Percentiles rank a stretch among this genome's conserved stretches.
phyloP scores from a whole-genome alignment of 2,329 filamentous ascomycete genomes.

The Cryphonectria radicalis region DNA sequence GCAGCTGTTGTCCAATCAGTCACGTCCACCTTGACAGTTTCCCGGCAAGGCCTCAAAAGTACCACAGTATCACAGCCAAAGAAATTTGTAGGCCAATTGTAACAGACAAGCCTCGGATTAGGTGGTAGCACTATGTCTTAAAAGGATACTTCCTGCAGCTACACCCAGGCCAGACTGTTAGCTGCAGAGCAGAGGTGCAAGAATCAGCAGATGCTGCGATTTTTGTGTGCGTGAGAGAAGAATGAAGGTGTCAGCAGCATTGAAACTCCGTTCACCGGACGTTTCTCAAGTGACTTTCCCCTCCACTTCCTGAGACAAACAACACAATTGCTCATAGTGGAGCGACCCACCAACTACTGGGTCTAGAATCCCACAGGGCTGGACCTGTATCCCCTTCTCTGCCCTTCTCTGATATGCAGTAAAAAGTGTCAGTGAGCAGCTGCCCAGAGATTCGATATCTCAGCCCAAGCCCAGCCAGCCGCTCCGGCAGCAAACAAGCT shows the following conservation, averaged over 20 bases:
- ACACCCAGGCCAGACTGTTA: not conserved
- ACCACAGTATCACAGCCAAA: not conserved
- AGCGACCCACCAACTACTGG: not conserved
- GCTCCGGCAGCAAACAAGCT: not conserved
- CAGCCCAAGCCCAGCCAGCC: not conserved
- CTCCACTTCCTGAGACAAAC: constrained; percentile 3
- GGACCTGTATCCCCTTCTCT: not conserved
- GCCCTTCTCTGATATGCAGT: not conserved
- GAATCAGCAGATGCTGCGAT: not conserved
- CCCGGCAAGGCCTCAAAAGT: not conserved
- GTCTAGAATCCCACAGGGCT: constrained; percentile 8
- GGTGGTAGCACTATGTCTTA: not conserved
- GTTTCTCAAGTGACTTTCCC: not conserved
- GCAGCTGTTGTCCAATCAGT: not conserved
- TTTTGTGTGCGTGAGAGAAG: not conserved
- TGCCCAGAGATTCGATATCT: constrained; percentile 1
- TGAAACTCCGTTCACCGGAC: not conserved
- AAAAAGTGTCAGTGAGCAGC: not conserved
- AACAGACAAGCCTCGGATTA: not conserved
- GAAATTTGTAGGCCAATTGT: not conserved
- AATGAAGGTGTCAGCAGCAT: not conserved
- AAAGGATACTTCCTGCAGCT: not conserved
- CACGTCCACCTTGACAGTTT: not conserved
- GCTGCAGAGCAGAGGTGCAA: not conserved
- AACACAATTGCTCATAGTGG: not conserved